These are phyloP conservation scores for Eucalyptus decipiens DNA, from an alignment of 345 rosid species.

Conservation along the genomic window DNA sequence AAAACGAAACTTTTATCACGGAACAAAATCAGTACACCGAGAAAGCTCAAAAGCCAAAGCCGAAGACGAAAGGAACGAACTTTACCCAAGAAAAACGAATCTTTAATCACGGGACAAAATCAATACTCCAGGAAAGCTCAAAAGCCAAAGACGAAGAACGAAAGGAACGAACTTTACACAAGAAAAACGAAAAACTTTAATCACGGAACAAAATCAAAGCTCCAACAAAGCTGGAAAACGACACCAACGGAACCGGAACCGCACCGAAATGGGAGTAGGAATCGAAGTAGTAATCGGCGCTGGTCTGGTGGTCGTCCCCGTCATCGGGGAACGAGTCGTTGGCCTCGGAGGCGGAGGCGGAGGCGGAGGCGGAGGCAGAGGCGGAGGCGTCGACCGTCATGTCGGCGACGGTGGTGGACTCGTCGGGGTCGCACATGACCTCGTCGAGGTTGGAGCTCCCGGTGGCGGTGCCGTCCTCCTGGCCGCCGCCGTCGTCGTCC, in stretches of 20 bases:
- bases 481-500: slow-evolving; percentile 7
- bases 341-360: slow-evolving; percentile 7
- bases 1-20: background rate
- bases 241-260: background rate
- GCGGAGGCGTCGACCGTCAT: slow-evolving; percentile 5
- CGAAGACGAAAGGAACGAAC: too few relatives aligned
- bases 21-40: background rate
- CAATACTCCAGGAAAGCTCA: too few relatives aligned
- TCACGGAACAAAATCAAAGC: background rate
- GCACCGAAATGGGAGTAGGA: slow-evolving; percentile 98
- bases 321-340: slow-evolving; percentile 16
- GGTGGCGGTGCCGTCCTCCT: slow-evolving; percentile 2
- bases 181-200: background rate
- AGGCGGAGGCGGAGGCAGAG: background rate
- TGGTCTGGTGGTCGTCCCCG: slow-evolving; percentile 58
- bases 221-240: background rate
- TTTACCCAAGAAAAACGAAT: too few relatives aligned
- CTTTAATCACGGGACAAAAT: too few relatives aligned
- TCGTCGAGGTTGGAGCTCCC: slow-evolving; percentile 28
- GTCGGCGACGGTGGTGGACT: slow-evolving; percentile 10
- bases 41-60: background rate
- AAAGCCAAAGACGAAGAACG: background rate
- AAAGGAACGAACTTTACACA: background rate
- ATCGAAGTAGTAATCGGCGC: slow-evolving; percentile 98
- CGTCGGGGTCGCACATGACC: slow-evolving; percentile 3